Conservation (phyloP, 163 green algal genomes). For the Chlorella variabilis region DNA sequence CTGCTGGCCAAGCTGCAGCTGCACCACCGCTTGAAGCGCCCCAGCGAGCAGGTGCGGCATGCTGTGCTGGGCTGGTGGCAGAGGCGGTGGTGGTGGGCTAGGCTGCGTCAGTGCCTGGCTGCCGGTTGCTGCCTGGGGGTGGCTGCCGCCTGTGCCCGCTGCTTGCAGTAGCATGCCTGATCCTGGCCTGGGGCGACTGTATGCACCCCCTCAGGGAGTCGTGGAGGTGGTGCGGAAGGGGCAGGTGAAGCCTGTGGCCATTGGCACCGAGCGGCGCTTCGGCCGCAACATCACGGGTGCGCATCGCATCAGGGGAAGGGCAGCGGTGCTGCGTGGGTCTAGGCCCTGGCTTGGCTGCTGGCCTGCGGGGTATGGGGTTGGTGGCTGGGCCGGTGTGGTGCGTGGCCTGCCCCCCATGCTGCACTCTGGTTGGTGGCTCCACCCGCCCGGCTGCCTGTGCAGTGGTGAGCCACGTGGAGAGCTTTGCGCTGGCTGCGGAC, state of each 20-base stretch:
- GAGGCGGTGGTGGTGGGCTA: no score
- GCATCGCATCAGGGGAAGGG: no score
- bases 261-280: slow-evolving; percentile 28
- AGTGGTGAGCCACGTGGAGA: slow-evolving; percentile 44
- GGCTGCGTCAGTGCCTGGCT: no score
- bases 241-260: slow-evolving; percentile 15
- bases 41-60: slow-evolving; percentile 31
- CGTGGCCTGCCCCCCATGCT: not conserved
- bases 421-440: not conserved
- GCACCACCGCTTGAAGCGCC: slow-evolving; percentile 46
- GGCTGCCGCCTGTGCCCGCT: not conserved
- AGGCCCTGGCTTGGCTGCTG: no score
- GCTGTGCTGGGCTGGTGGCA: not conserved
- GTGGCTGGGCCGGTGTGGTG: no score
- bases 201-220: slow-evolving; percentile 25
- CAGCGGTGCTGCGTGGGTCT: no score
- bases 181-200: no score
- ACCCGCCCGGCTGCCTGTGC: not conserved
- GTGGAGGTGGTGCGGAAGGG: slow-evolving; percentile 58
- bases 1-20: slow-evolving; percentile 59
- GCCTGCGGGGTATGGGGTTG: no score
- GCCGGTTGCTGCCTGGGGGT: no score
- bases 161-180: not conserved
- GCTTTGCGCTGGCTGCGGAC: slow-evolving; percentile 42
- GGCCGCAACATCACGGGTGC: slow-evolving; percentile 35